Percentiles rank a stretch among this genome's conserved stretches.
These are phyloP conservation scores for Basidiobolus meristosporus DNA, from an alignment of 371 early-diverging fungal species.

Conservation along the genomic window DNA sequence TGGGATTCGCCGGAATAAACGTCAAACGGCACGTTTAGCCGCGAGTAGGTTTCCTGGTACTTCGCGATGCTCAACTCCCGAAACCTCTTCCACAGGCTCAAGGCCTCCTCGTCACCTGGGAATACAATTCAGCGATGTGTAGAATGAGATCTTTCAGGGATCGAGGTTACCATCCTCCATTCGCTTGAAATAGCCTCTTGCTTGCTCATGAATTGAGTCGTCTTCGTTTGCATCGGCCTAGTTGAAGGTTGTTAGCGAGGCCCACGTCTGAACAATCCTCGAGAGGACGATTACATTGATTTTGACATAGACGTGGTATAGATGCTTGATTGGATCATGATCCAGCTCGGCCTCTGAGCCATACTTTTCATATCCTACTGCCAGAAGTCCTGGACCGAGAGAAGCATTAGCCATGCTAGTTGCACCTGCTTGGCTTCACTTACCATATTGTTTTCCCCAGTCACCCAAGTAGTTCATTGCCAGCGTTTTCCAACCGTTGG, in stretches of 20 bases:
- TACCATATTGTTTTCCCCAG: slow-evolving; percentile 99
- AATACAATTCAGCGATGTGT: slow-evolving; percentile 3
- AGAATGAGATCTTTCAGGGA: not conserved
- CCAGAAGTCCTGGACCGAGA: slow-evolving; percentile 45
- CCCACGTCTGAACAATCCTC: not conserved
- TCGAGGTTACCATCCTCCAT: slow-evolving; percentile 81
- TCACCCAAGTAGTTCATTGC: slow-evolving; percentile 98
- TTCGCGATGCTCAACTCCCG: slow-evolving; percentile 85
- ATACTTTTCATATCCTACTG: slow-evolving; percentile 79
- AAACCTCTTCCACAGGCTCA: slow-evolving; percentile 84
- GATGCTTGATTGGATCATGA: slow-evolving; percentile 82
- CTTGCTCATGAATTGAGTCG: slow-evolving; percentile 59
- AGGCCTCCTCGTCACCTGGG: slow-evolving; percentile 42
- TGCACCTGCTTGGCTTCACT: not conserved
- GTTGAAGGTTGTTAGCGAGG: slow-evolving; percentile 2
- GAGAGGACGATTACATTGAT: slow-evolving; percentile 45
- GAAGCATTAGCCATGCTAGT: not conserved
- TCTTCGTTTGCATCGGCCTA: slow-evolving; percentile 46
- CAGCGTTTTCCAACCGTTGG: slow-evolving; percentile 72
- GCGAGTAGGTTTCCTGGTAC: slow-evolving; percentile 85
- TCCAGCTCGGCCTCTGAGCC: slow-evolving; percentile 61
- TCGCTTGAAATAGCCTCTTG: slow-evolving; percentile 87
- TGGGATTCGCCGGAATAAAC: slow-evolving; percentile 98
- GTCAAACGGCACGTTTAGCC: slow-evolving; percentile 90
- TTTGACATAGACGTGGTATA: slow-evolving; percentile 90